Evolutionary conservation across 306 rosid genomes (phyloP), one percentile per base, ranked within the genome.

Genomic region (Cicer yamashitae): DNA sequence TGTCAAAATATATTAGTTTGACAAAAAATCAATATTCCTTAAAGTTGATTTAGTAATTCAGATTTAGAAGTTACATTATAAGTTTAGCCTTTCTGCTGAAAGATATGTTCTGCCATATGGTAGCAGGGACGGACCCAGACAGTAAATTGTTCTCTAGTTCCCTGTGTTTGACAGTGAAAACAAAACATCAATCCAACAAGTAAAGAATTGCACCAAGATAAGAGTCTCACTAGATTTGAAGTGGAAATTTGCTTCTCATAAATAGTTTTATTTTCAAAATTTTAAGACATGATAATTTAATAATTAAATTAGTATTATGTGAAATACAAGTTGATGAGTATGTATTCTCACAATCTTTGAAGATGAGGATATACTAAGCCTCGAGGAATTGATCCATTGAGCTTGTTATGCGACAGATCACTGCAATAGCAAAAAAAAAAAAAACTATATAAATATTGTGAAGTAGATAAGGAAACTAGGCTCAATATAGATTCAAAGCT

Each of bases 321-420:
- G 46, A 66, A 78, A 41, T 14, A 74, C 40, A 79, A 62, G 64
- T 48, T 57, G 70, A 73, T 51, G 48, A 45, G 77, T 22, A 73
- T 22, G 70, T 41, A 63, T 60, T 77, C 98, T 86, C 79, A 94
- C 98, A 94, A 20, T 80, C 44, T 86, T 81, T 94, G 96, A 47
- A 91, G 96, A 61, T 8, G 30, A 81, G 93, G 93, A 79, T 77
- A 70, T 3, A 81, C 75, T 61, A 85, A 82, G 81, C 72, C 84
- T 62, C 40, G 62, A 43, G 96, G 91, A 63, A 94, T 84, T 20
- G 91, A 74, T 82, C 96, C 96, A 9, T 84, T 90, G 67, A 94
- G 89, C 6, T 14, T 63, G 74, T 94, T 91, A 64, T 87, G 64
- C 14, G 98, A 89, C 70, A 94, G 63, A 74, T 82, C 75, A 41